A percentile compares a stretch with the other conserved stretches of the same genome.
Conservation (phyloP, 352 stramenopile species). For the Globisporangium recalcitrans region DNA sequence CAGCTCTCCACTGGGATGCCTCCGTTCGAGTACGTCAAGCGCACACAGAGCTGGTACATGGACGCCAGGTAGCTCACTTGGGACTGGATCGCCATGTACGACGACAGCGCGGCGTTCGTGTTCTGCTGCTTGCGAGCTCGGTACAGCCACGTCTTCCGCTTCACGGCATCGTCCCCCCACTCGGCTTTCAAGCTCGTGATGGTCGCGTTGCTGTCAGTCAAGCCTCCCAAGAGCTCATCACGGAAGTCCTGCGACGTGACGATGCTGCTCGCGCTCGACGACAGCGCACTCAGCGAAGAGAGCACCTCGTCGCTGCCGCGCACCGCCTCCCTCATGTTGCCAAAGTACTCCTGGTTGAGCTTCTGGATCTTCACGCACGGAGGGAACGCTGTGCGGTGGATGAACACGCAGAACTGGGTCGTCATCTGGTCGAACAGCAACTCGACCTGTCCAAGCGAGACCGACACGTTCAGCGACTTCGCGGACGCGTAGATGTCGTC, state of each 20-base stretch:
- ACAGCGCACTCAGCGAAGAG: neutral
- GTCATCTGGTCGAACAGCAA: neutral
- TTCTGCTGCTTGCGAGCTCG: neutral
- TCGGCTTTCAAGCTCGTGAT: neutral
- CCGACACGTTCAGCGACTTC: neutral
- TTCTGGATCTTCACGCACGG: slow-evolving; percentile 3
- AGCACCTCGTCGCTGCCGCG: neutral
- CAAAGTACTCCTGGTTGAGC: slow-evolving; percentile 6
- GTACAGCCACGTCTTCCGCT: neutral
- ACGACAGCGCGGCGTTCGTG: neutral
- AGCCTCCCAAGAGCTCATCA: neutral
- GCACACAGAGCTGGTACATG: slow-evolving; percentile 1
- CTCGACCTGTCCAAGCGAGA: slow-evolving; percentile 1
- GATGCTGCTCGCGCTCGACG: neutral
- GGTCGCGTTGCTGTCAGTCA: neutral
- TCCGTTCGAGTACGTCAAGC: neutral
- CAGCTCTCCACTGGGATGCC: neutral
- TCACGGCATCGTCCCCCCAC: slow-evolving; percentile 2
- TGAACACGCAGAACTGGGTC: slow-evolving; percentile 3
- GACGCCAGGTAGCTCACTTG: neutral
- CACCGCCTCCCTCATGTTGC: slow-evolving; percentile 2
- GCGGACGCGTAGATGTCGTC: neutral
- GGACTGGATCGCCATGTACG: neutral
- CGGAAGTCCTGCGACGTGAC: neutral
- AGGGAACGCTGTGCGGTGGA: neutral